These are phyloP conservation scores for Amborella trichopoda DNA, from an alignment of 164 flowering plant species.

Conservation along the genomic window DNA sequence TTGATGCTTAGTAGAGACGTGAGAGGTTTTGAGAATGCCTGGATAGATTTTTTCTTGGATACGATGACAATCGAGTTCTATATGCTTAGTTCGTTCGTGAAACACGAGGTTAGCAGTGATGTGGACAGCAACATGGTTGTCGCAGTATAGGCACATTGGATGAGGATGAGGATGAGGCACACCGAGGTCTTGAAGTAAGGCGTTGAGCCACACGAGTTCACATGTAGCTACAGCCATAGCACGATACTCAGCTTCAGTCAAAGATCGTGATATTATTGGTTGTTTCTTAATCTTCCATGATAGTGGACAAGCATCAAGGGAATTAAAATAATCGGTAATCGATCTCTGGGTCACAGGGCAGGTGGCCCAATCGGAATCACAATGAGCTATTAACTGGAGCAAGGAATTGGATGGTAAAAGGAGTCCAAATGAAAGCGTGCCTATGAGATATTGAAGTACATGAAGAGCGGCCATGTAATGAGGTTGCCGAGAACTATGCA, in stretches of 20 bases:
- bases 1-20: background rate
- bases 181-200: background rate
- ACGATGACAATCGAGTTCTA: conserved; percentile 3
- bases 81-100: background rate
- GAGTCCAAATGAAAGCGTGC: no score
- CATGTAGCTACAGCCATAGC: background rate
- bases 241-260: background rate
- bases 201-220: background rate
- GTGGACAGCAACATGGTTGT: background rate
- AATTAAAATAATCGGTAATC: no score
- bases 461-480: no score
- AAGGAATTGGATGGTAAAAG: no score
- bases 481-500: no score
- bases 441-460: no score
- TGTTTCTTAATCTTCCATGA: conserved; percentile 1
- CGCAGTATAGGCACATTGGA: background rate
- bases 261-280: background rate
- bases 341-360: no score
- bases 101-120: background rate
- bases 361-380: no score
- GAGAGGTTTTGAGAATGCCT: background rate
- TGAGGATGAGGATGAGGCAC: background rate
- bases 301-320: no score
- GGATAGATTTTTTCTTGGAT: background rate
- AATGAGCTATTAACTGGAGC: no score